Percentiles rank a stretch among this genome's conserved stretches.
These are phyloP conservation scores for Teratosphaeria zuluensis DNA, from an alignment of 2,329 filamentous ascomycete genomes.

Conservation along the genomic window DNA sequence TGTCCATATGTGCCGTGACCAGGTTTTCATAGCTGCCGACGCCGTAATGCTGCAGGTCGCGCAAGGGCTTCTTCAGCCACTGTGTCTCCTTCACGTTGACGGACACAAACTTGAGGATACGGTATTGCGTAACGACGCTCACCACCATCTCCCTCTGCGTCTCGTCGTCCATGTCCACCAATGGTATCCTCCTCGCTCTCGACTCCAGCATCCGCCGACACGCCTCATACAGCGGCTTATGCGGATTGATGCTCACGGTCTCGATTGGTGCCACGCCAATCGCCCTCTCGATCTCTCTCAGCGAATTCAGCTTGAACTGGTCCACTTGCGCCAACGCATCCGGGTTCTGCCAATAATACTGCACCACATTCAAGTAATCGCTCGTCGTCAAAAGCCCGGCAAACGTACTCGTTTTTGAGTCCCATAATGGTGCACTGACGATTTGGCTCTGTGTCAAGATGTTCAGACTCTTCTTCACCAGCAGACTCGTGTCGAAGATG, in stretches of 20 bases:
- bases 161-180: slow-evolving; percentile 90
- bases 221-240: slow-evolving; percentile 85
- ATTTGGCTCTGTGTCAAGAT: slow-evolving; percentile 99
- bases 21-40: slow-evolving; percentile 78
- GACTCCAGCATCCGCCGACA: slow-evolving; percentile 91
- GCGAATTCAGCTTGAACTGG: slow-evolving; percentile 82
- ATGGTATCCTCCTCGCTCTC: slow-evolving; percentile 81
- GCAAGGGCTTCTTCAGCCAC: slow-evolving; percentile 75
- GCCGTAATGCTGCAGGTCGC: slow-evolving; percentile 52
- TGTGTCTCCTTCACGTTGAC: slow-evolving; percentile 89
- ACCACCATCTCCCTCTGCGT: slow-evolving; percentile 87
- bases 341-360: slow-evolving; percentile 97
- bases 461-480: slow-evolving; percentile 93
- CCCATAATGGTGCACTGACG: slow-evolving; percentile 94
- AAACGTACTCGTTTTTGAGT: slow-evolving; percentile 85
- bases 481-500: slow-evolving; percentile 84
- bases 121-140: slow-evolving; percentile 94
- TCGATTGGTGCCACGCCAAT: slow-evolving; percentile 86
- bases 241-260: slow-evolving; percentile 89
- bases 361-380: slow-evolving; percentile 97
- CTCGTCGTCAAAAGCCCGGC: slow-evolving; percentile 90
- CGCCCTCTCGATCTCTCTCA: slow-evolving; percentile 91
- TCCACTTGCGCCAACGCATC: slow-evolving; percentile 84
- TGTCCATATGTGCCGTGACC: slow-evolving; percentile 77
- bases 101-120: slow-evolving; percentile 96